Base-by-base conservation (phyloP, 2,329 filamentous ascomycete species). In the Cladosporium colombiae region DNA sequence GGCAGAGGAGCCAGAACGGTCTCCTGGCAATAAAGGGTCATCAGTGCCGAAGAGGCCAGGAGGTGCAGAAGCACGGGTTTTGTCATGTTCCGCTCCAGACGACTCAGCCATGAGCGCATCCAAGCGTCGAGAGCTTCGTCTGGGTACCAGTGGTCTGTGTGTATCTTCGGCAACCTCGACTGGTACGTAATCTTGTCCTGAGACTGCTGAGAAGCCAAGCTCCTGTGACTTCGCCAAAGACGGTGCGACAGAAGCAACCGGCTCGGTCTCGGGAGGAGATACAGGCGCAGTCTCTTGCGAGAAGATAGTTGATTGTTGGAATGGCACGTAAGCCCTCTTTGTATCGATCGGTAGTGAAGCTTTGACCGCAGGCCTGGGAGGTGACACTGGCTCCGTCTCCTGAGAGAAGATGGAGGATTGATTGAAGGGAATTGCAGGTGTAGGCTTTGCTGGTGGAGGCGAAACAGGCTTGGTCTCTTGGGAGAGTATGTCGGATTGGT, bases 371-470 rank as follows among this genome's bases (percentile, higher is more conserved):
- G 65, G 59, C 29, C 56, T 50, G 33, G 57, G 63, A 14, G 66
- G 66, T n/a, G 64, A 61, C 14, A 72, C 66, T 16, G 78, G 78
- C 58, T 78, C 76, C 4, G 70, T 77, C 18, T 72, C 68, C 49
- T 83, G 77, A 2, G 80, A 80, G 46, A 76, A 69, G 63, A 86
- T 79, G 5, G 72, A 70, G 13, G 70, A 73, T 18, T 68, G 68
- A 27, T 71, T 55, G 37, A 68, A 40, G 31, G 63, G 63, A 31
- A 63, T 40, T 16, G 61, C 46, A 13, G 52, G 21, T 31, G 33
- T 16, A 53, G 14, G 25, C 65, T 67, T 46, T 21, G 40, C 40
- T 10, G n/a, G 40, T 46, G 63, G 49, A n/a, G 63, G 31, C 18
- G 61, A 64, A 3, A 62, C 56, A 40, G 61, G 64, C 21, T 65